Base-by-base conservation (phyloP, 805 yeast genomes). In the Barnettozyma sp. region DNA sequence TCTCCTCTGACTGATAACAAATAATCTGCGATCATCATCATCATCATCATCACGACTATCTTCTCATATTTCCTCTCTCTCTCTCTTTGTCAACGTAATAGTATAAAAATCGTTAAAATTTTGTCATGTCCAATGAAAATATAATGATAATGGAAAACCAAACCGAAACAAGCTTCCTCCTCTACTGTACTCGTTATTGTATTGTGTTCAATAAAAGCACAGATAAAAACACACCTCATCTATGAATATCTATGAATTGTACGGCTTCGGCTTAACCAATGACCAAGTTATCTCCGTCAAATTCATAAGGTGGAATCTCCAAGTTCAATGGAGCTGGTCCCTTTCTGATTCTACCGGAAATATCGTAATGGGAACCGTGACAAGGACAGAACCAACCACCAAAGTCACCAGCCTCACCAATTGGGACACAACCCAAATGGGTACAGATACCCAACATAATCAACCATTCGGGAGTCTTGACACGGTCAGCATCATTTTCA, bases 371-470 rank as follows among this genome's bases (percentile, higher is more conserved):
- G 61, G 97, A 90, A 77, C 98, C 99, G 76, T 94, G 99, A 74
- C 98, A 92, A 50, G 99, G 98, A 70, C 98, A 92, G 90, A 92
- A 92, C 99, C 99, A 92, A 64, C 99, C 99, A 64, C 97, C 97
- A 56, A 76, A 92, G 68, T 92, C 99, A 70, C 99, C 99, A 50
- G 97, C 81, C 72, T 92, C 97, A 63, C 99, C 99, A 59, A 92
- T 92, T 52, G 99, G 99, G 45, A 92, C 99, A 82, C 99, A 92
- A 66, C 99, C 99, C 74, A 92, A 80, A 66, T 92, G 99, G 51
- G 99, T 92, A 76, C 99, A 92, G 65, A 92, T 90, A 71, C 99
- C 99, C 70, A 92, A 67, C 99, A 92, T 92, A 64, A 92, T 76
- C 61, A 92, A 78, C 98, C 98, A 92, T 70, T 90, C 92, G 50